A percentile compares a stretch with the other conserved stretches of the same genome.
Evolutionary conservation across 1,284 basidiomycete species (phyloP).

Genomic region (Athelia psychrophila): DNA sequence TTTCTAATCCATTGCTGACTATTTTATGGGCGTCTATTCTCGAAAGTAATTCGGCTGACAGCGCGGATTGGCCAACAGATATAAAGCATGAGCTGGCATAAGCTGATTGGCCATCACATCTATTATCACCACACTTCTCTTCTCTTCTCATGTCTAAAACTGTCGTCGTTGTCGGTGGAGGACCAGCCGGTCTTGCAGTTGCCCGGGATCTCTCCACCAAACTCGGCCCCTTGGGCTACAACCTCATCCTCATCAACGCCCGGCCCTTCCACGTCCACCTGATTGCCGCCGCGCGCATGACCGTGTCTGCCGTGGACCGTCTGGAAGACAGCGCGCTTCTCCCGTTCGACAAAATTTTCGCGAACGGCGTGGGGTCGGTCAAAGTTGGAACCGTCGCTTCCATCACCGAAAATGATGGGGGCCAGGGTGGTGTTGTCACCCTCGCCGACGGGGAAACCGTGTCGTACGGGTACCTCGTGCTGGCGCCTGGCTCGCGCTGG

Average conservation of each 20-base stretch:
- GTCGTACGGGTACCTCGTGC: slow-evolving; percentile 39
- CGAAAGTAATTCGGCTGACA: no score
- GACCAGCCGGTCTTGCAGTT: slow-evolving; percentile 19
- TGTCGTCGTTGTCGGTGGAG: slow-evolving; percentile 31
- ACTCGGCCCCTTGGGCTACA: slow-evolving; percentile 21
- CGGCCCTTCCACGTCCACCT: slow-evolving; percentile 24
- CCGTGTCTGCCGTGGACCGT: slow-evolving; percentile 22
- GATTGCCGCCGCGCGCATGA: slow-evolving; percentile 22
- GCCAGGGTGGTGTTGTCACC: slow-evolving; percentile 36
- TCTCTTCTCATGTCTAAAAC: not conserved
- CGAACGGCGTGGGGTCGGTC: slow-evolving; percentile 35
- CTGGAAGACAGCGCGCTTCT: slow-evolving; percentile 28
- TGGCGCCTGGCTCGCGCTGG: slow-evolving; percentile 48
- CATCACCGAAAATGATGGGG: slow-evolving; percentile 30
- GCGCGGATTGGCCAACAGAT: no score
- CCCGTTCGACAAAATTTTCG: slow-evolving; percentile 38
- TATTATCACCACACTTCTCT: no score
- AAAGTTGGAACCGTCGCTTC: slow-evolving; percentile 34
- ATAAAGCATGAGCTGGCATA: no score
- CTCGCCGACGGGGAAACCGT: slow-evolving; percentile 40
- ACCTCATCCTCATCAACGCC: slow-evolving; percentile 26
- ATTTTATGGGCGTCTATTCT: no score
- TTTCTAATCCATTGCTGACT: no score
- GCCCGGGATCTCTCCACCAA: slow-evolving; percentile 22
- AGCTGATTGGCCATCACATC: no score